Conservation (phyloP, 1,139 yeast genomes). For the Kluyveromyces sp. region DNA sequence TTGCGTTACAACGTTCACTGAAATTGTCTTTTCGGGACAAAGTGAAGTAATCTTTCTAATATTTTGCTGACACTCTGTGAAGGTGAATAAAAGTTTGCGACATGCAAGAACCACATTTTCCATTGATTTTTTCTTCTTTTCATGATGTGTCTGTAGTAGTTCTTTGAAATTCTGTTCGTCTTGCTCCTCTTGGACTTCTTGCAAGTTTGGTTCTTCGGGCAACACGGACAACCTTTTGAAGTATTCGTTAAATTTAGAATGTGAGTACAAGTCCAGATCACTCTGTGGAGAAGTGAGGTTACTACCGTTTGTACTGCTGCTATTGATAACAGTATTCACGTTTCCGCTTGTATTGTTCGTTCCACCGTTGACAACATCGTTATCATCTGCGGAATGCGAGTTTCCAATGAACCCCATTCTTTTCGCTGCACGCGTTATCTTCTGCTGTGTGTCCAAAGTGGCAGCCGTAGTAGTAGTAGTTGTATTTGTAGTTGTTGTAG, state of each 20-base stretch:
- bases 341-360: no score
- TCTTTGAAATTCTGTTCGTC: conserved; percentile 3
- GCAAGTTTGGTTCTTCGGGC: conserved; percentile 39
- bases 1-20: conserved; percentile 49
- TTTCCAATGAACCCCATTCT: conserved; percentile 63
- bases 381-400: conserved; percentile 16
- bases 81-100: conserved; percentile 48
- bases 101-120: conserved; percentile 43
- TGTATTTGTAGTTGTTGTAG: no score
- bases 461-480: conserved; percentile 11
- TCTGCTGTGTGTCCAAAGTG: conserved; percentile 10
- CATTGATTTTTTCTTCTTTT: conserved; percentile 19
- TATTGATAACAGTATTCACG: no score
- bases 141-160: conserved; percentile 4
- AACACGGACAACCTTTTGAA: conserved; percentile 63
- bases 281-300: conserved; percentile 12
- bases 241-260: conserved; percentile 52
- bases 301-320: not conserved
- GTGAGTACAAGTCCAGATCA: conserved; percentile 23
- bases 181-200: conserved; percentile 11
- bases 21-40: conserved; percentile 55
- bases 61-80: conserved; percentile 65
- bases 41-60: conserved; percentile 60
- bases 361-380: conserved; percentile 3
- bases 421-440: conserved; percentile 47